Base-by-base conservation (phyloP, 768 basidiomycete species). In the Podaxis mareebaensis region DNA sequence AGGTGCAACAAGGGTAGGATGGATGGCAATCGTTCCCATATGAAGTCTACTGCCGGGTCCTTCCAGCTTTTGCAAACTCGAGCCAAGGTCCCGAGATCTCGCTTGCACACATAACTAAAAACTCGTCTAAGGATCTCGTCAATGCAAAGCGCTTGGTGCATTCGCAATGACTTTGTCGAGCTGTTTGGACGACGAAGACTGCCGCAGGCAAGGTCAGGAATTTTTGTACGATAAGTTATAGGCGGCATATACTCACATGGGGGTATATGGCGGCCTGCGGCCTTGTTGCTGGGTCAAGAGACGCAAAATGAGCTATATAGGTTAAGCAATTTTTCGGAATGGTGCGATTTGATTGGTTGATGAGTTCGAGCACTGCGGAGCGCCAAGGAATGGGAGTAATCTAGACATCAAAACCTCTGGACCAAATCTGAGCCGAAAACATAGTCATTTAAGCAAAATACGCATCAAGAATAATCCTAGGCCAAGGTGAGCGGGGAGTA, bases 61-160 rank as follows among this genome's bases (percentile, higher is more conserved):
- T 72, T 78, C 82, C 83, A 85, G 28, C 81, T 73, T 69, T 66
- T 74, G 67, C 81, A 85, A 42, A 72, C 77, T 61, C 76, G 76
- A 1, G 81, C 79, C n/a, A 73, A 69, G 38, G 65, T 67, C 46
- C 73, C 70, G 15, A 85, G 75, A 24, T 46, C 67, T 70, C 20
- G 71, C 70, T 46, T 73, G 60, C 44, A 75, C 67, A 58, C 69
- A 68, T 38, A 38, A n/a, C 68, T 67, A 56, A 84, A 76, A 59
- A 84, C 77, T 40, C 73, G 68, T 52, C 78, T 78, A 22, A 84
- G 70, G 54, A 85, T 76, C 66, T 85, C 83, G 71, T 85, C 83
- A 53, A 85, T 75, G 63, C 79, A 69, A 33, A 85, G 73, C 10
- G 73, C 77, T 39, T 64, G 63, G 65, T 84, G 83, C 83, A 83